Base-by-base conservation (phyloP, 2,329 filamentous ascomycete genomes). In the Cladophialophora immunda region DNA sequence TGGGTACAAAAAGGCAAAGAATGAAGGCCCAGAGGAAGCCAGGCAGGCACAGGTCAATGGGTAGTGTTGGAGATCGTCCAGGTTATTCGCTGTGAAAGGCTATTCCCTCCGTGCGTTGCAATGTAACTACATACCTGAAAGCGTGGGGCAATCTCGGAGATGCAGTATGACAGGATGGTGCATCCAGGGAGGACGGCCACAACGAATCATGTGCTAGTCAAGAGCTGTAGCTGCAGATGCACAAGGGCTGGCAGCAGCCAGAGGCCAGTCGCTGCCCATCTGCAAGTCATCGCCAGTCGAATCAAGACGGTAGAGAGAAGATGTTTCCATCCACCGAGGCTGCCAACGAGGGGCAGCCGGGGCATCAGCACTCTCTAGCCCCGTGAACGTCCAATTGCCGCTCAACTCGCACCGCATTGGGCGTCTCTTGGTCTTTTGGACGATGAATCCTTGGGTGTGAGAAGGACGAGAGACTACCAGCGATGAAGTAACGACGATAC, bases 251-350 rank as follows among this genome's bases (percentile, higher is more conserved):
- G 27, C 53, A 55, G n/a, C 13, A 13, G 7, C 15, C 27, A 27
- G 53, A n/a, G n/a, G 30, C 27, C 53, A 55, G 25, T 34, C 30
- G 27, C 27, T 7, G 30, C 30, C 27, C 53, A 55, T 56, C 47
- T 62, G 60, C 60, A 62, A 41, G 60, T 55, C 60, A 62, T 62
- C 52, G 60, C 56, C 60, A 56, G 11, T 34, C 58, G n/a, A 52
- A 56, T 32, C 36, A 45, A 27, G 15, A 22, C 52, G 13, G 25
- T n/a, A 17, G 41, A 32, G 29, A 34, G 29, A 25, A 50, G 22
- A 47, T 59, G 58, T 61, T 61, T 52, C 47, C 47, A 41, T 53
- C 25, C 22, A 13, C 60, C 60, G 60, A 62, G 60, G 60, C 27
- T 55, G 19, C 41, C 38, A 2, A 54, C 50, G 22, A 47, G 41